These are phyloP conservation scores for Eucalyptus sp. DNA, from an alignment of 345 rosid species.

Conservation along the genomic window DNA sequence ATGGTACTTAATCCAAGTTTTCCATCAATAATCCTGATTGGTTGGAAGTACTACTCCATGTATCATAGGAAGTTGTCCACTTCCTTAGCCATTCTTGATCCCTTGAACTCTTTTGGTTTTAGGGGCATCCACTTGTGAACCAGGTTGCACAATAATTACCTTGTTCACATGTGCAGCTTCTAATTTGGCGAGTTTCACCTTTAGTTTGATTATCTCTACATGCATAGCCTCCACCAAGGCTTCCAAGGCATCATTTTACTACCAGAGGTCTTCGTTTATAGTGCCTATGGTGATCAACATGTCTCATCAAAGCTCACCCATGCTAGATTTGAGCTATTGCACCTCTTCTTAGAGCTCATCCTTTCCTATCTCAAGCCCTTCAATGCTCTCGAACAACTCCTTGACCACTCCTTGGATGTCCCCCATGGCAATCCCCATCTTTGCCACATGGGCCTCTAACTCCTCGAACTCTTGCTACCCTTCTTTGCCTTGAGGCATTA, in stretches of 20 bases:
- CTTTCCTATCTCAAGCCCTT: not conserved
- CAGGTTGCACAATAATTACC: not conserved
- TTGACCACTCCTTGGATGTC: not conserved
- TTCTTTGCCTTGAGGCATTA: not conserved
- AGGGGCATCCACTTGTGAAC: not conserved
- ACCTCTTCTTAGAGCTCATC: not conserved
- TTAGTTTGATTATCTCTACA: not conserved
- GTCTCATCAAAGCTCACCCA: not conserved
- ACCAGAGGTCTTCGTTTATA: accelerated
- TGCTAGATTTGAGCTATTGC: not conserved
- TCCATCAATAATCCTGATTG: not conserved
- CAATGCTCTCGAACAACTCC: not conserved
- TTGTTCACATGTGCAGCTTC: not conserved
- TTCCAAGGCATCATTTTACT: not conserved
- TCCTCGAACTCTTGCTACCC: not conserved
- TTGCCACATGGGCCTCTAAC: not conserved
- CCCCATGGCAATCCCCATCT: not conserved
- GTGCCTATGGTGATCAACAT: not conserved
- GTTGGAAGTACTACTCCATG: not conserved
- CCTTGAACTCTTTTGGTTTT: not conserved
- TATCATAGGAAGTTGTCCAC: not conserved
- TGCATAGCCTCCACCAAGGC: not conserved
- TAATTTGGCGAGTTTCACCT: not conserved
- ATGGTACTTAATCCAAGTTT: accelerated
- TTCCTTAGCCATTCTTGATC: not conserved